Evolutionary conservation across 371 early-diverging fungal species (phyloP).

Genomic region (Nematocida major): DNA sequence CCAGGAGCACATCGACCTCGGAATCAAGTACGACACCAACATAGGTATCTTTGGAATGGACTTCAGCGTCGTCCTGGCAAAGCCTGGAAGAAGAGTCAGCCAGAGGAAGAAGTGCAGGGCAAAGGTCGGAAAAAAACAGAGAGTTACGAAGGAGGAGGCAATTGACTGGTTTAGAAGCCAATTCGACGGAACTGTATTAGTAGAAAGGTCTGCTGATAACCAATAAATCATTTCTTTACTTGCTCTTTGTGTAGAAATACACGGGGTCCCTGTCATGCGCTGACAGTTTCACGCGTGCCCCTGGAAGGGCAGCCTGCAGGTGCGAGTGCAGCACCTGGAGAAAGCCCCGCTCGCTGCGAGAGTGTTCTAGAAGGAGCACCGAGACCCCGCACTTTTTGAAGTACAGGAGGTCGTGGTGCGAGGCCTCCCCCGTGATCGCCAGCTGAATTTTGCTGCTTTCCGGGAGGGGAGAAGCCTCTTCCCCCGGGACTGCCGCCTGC

Average conservation of each 20-base stretch:
- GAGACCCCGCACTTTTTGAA: slow-evolving; percentile 70
- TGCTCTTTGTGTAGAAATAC: background rate
- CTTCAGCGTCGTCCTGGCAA: slow-evolving; percentile 91
- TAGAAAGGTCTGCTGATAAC: slow-evolving; percentile 23
- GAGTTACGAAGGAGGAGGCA: slow-evolving; percentile 76
- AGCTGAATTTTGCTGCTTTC: slow-evolving; percentile 67
- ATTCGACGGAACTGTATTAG: slow-evolving; percentile 63
- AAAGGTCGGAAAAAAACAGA: slow-evolving; percentile 82
- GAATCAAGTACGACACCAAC: slow-evolving; percentile 98
- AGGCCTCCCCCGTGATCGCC: slow-evolving; percentile 84
- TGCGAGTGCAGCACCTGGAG: slow-evolving; percentile 63
- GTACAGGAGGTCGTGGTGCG: slow-evolving; percentile 78
- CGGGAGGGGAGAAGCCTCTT: background rate
- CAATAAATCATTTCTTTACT: slow-evolving; percentile 3
- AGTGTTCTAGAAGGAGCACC: slow-evolving; percentile 83
- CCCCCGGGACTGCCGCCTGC: slow-evolving; percentile 37
- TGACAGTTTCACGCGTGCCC: slow-evolving; percentile 52
- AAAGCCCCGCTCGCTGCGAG: slow-evolving; percentile 84
- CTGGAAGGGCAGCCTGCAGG: slow-evolving; percentile 29
- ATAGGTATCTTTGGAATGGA: slow-evolving; percentile 83
- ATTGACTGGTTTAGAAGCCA: slow-evolving; percentile 68
- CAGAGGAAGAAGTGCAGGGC: slow-evolving; percentile 80
- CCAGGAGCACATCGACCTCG: slow-evolving; percentile 99
- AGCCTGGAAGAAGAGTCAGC: slow-evolving; percentile 88
- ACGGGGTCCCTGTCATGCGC: slow-evolving; percentile 61